phyloP scores from a whole-genome alignment of 805 yeast genomes.

The Kurtzmaniella fragi region DNA sequence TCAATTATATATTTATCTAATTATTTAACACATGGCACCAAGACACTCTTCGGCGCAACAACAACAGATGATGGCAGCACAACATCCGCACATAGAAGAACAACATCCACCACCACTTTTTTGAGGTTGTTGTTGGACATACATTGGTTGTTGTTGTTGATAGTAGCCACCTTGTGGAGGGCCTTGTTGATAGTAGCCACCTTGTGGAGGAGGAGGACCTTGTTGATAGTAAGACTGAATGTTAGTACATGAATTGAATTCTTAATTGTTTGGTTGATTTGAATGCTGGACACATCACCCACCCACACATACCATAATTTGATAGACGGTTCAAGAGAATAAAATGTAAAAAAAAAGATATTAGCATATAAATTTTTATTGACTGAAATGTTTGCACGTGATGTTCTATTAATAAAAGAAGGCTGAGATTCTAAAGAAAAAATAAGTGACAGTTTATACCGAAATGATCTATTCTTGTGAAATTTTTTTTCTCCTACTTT shows the following conservation, averaged over 20 bases:
- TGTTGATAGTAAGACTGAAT: slow-evolving; percentile 15
- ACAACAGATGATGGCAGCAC: slow-evolving; percentile 39
- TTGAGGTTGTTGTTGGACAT: slow-evolving; percentile 35
- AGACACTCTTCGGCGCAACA: slow-evolving; percentile 21
- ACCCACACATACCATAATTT: too few relatives aligned
- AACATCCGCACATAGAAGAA: slow-evolving; percentile 27
- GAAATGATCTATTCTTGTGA: too few relatives aligned
- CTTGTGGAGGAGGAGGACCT: slow-evolving; percentile 20
- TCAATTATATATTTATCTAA: background rate
- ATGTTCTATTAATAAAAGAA: background rate
- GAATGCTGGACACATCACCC: slow-evolving; percentile 11
- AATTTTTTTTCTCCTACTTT: too few relatives aligned
- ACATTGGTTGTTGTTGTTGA: slow-evolving; percentile 40
- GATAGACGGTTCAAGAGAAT: too few relatives aligned
- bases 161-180: slow-evolving; percentile 28
- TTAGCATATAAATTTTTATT: background rate
- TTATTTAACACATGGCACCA: slow-evolving; percentile 1
- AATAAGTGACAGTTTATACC: too few relatives aligned
- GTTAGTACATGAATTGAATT: slow-evolving; percentile 4
- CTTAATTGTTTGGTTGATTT: background rate
- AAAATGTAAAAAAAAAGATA: too few relatives aligned
- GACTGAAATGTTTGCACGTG: too few relatives aligned
- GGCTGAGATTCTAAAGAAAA: background rate
- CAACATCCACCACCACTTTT: slow-evolving; percentile 29
- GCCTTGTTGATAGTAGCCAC: slow-evolving; percentile 15